Evolutionary conservation across 805 yeast species (phyloP), one percentile per base, ranked within the genome.

Genomic region (Kuraishia floccosa): DNA sequence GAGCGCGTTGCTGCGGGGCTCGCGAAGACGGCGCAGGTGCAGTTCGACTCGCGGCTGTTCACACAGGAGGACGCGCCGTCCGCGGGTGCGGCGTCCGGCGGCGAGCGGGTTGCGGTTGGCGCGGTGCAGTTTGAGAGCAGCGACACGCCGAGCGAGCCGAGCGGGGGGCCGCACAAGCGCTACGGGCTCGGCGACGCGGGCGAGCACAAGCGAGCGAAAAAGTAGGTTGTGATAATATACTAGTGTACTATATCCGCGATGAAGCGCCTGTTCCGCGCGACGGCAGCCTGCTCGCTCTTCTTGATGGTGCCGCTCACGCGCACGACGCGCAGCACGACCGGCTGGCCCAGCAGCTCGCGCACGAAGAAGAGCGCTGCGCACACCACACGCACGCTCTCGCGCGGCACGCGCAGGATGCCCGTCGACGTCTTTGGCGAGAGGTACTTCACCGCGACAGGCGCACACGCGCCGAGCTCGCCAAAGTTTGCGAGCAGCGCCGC

Each of bases 261-360:
- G 46, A 68, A 54, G 27, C 54, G 38, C 26, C 58, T 52, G 31
- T 63, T 59, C 46, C 72, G 60, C 33, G 63, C 50, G 18, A 83
- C 72, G 0, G 86, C 78, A 35, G 63, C 69, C 39, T 74, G 68
- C 47, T 87, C 94, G 39, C 93, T 72, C 46, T 83, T 84, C 47
- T 76, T 77, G 20, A 87, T 86, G 0, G 96, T 85, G 0, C 96
- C 97, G 45, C 94, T 77, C 0, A 83, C 73, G 35, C 78, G 80
- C 4, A 68, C 55, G 18, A 82, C 76, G 33, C 76, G 62, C 11
- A 86, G 50, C 8, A 79, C 64, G 4, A 74, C 68, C 5, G 56
- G 54, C 19, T 46, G 46, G 15, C 66, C 72, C 12, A 64, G 74
- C 3, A 85, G 43, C 18, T 56, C 55, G 24, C 60, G 60, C 8